Conservation (phyloP, 345 rosid species). For the Populus euphratica region DNA sequence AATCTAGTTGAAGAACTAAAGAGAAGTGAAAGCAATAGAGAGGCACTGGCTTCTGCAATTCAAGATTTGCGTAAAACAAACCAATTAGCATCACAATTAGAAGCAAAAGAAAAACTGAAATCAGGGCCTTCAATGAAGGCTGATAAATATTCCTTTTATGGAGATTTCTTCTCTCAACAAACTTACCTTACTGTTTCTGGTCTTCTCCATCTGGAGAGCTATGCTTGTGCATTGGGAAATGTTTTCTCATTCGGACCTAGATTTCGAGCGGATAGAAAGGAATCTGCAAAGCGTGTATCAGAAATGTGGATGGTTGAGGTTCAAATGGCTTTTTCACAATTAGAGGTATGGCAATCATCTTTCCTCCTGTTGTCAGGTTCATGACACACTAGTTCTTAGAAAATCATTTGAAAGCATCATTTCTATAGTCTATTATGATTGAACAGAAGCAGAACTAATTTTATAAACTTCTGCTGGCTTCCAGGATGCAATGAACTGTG, state of each 20-base stretch:
- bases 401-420: too few species aligned
- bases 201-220: slow-evolving; percentile 80
- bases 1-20: slow-evolving; percentile 62
- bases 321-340: slow-evolving; percentile 72
- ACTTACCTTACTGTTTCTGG: slow-evolving; percentile 69
- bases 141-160: slow-evolving; percentile 29
- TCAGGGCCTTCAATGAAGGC: slow-evolving; percentile 25
- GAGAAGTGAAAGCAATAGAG: slow-evolving; percentile 76
- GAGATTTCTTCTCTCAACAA: slow-evolving; percentile 57
- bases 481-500: slow-evolving; percentile 83
- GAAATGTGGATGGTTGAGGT: slow-evolving; percentile 85
- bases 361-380: too few species aligned
- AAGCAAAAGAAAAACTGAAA: slow-evolving; percentile 47
- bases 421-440: too few species aligned
- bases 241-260: slow-evolving; percentile 87
- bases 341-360: slow-evolving; percentile 49
- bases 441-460: too few species aligned
- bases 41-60: slow-evolving; percentile 61
- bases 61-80: slow-evolving; percentile 65
- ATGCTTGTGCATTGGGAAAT: slow-evolving; percentile 83
- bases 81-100: slow-evolving; percentile 64
- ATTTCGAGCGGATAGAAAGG: slow-evolving; percentile 57
- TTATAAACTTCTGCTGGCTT: slow-evolving; percentile 9
- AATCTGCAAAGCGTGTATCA: slow-evolving; percentile 46
- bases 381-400: too few species aligned